phyloP scores from a whole-genome alignment of 352 stramenopile species.

The Achlya hypogyna region DNA sequence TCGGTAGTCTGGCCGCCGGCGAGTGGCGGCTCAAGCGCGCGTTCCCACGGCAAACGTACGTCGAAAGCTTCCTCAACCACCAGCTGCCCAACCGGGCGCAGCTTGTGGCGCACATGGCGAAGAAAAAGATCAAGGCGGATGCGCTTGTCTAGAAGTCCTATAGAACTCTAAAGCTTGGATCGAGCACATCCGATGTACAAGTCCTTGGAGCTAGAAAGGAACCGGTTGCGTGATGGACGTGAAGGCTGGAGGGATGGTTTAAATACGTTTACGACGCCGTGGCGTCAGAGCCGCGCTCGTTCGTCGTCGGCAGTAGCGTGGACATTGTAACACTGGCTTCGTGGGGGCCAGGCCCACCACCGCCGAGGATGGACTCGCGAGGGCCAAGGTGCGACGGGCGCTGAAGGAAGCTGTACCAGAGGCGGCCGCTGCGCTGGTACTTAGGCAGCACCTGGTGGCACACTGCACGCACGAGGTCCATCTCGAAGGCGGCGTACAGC shows the following conservation, averaged over 20 bases:
- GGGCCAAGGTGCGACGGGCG: neutral
- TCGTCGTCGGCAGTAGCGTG: neutral
- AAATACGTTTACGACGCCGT: neutral
- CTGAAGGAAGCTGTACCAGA: neutral
- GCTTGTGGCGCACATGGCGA: conserved; percentile 14
- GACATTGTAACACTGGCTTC: neutral
- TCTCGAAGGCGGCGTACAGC: neutral
- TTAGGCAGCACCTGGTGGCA: neutral
- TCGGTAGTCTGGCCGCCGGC: neutral
- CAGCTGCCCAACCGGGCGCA: conserved; percentile 14
- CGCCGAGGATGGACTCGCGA: neutral
- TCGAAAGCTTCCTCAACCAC: conserved; percentile 19
- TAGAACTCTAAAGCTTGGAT: neutral
- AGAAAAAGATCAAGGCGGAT: conserved; percentile 11
- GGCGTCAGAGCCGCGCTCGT: neutral
- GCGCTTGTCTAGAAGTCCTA: neutral
- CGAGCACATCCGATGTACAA: neutral
- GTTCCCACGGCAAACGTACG: conserved; percentile 17
- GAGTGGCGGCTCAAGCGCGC: neutral
- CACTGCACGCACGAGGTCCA: neutral
- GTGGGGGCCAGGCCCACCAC: neutral
- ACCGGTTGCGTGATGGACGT: neutral
- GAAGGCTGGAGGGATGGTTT: neutral
- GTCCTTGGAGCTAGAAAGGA: neutral
- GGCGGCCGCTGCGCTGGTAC: neutral